A percentile compares a stretch with the other conserved stretches of the same genome.
These are phyloP conservation scores for Meyerozyma elateridarum DNA, from an alignment of 1,139 yeast genomes.

Conservation along the genomic window DNA sequence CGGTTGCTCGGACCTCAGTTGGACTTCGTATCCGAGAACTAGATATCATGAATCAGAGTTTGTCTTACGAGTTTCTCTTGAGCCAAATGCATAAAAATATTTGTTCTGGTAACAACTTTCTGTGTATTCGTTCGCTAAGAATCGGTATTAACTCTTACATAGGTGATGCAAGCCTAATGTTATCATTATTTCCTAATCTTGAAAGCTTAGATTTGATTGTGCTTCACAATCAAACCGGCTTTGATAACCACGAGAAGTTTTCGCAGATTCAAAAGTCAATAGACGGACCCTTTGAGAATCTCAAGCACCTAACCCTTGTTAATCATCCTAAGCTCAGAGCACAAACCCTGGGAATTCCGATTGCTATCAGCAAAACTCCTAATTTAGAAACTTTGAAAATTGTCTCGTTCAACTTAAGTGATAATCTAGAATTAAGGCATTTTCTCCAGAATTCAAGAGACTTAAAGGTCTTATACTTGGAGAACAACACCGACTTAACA, in stretches of 20 bases:
- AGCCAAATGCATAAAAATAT: background rate
- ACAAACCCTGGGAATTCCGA: background rate
- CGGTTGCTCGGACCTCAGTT: background rate
- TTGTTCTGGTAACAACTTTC: background rate
- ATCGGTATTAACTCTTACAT: background rate
- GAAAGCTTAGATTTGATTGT: constrained; percentile 1
- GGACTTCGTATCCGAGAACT: constrained; percentile 1
- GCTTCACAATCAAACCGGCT: background rate
- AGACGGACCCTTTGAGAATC: background rate
- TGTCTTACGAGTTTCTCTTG: constrained; percentile 1
- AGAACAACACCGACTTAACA: background rate
- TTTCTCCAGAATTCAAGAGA: constrained; percentile 1
- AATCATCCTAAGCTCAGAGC: constrained; percentile 1
- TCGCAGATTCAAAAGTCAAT: too few relatives aligned
- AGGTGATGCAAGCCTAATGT: background rate
- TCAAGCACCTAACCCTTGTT: background rate
- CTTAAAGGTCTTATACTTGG: background rate
- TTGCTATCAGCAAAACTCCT: background rate
- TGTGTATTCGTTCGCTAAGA: background rate
- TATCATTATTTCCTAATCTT: constrained; percentile 1
- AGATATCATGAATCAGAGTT: constrained; percentile 3
- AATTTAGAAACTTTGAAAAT: background rate
- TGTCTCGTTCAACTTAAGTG: background rate
- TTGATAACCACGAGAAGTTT: background rate
- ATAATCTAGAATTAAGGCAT: constrained; percentile 1